A percentile compares a stretch with the other conserved stretches of the same genome.
Evolutionary conservation across 805 yeast species (phyloP).

Genomic region (Ogataea siamensis): DNA sequence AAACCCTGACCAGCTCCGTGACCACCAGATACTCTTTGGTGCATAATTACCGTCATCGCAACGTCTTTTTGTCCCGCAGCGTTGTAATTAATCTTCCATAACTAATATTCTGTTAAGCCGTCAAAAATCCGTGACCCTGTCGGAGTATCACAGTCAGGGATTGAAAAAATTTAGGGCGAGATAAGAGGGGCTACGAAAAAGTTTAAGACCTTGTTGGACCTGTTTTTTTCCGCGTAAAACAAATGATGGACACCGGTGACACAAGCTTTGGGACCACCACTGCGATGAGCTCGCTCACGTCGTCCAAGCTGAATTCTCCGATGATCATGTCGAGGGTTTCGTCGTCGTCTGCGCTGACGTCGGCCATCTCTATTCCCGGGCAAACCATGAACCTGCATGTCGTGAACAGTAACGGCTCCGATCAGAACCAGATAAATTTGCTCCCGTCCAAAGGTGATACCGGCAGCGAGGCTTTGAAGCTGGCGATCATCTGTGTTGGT

Average conservation of each 20-base stretch:
- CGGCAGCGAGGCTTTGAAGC: slow-evolving; percentile 38
- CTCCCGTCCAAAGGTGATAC: slow-evolving; percentile 11
- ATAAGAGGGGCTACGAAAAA: slow-evolving; percentile 9
- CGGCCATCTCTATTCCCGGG: slow-evolving; percentile 30
- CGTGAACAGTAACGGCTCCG: slow-evolving; percentile 14
- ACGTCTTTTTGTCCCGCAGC: neutral
- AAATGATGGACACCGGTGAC: slow-evolving; percentile 4
- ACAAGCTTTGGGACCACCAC: slow-evolving; percentile 11
- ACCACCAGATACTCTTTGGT: neutral
- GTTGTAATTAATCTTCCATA: neutral
- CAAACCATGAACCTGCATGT: slow-evolving; percentile 25
- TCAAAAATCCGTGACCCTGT: slow-evolving; percentile 11
- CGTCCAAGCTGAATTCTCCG: slow-evolving; percentile 27
- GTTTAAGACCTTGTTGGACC: slow-evolving; percentile 1
- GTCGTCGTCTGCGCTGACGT: slow-evolving; percentile 25
- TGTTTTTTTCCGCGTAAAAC: slow-evolving; percentile 1
- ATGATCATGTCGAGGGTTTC: slow-evolving; percentile 21
- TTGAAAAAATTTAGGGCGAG: slow-evolving; percentile 12
- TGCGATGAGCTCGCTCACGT: slow-evolving; percentile 21
- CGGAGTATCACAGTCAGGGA: slow-evolving; percentile 10
- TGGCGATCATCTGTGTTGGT: slow-evolving; percentile 71
- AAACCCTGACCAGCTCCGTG: neutral
- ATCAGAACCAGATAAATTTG: slow-evolving; percentile 7
- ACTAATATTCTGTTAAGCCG: slow-evolving; percentile 2
- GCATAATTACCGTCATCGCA: neutral